Evolutionary conservation across 2,329 filamentous ascomycete species (phyloP).

Genomic region (Ceratocystis eucalypticola): DNA sequence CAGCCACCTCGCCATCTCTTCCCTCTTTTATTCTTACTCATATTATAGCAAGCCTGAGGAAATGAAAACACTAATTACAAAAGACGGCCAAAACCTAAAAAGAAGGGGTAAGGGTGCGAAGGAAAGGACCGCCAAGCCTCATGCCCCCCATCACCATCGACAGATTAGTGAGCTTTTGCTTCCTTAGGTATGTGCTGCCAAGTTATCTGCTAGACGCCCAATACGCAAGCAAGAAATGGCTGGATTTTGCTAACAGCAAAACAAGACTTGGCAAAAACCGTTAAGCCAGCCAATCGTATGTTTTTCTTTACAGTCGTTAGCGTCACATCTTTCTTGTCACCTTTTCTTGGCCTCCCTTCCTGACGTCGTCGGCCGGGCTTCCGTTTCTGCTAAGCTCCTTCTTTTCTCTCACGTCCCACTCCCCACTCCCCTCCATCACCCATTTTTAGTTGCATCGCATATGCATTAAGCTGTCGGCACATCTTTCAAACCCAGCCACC

Average conservation of each 20-base stretch:
- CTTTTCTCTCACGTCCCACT: background rate
- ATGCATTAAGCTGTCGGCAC: slow-evolving; percentile 2
- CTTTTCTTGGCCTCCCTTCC: background rate
- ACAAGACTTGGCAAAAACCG: background rate
- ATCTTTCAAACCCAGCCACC: background rate
- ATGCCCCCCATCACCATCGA: background rate
- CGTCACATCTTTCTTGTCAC: background rate
- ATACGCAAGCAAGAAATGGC: background rate
- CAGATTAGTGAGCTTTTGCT: background rate
- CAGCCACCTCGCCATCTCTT: too few relatives aligned
- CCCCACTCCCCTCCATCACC: background rate
- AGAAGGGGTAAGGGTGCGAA: background rate
- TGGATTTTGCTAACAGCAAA: background rate
- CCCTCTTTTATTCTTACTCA: too few relatives aligned
- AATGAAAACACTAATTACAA: background rate
- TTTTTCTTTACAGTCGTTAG: background rate
- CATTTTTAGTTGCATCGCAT: slow-evolving; percentile 6
- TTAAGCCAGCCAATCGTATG: background rate
- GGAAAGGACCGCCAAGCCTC: background rate
- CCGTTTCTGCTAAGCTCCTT: background rate
- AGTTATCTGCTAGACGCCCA: background rate
- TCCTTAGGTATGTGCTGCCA: too few relatives aligned
- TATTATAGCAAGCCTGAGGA: too few relatives aligned
- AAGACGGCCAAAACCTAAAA: background rate
- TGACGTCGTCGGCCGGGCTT: background rate